Conservation (phyloP, 164 flowering plant genomes). For the Tinospora cordifolia region DNA sequence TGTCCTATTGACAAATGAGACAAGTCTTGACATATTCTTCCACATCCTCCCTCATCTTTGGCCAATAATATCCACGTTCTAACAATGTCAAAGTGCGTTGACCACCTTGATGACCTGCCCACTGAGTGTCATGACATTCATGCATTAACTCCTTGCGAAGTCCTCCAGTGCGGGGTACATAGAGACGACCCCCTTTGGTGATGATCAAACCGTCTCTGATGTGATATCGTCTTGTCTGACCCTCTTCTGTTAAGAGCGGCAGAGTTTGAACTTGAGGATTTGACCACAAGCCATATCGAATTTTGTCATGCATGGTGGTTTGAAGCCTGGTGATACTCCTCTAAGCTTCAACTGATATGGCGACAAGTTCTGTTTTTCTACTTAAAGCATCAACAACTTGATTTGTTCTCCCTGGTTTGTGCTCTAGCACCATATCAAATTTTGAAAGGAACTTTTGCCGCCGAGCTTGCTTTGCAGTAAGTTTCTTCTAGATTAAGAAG, state of each 20-base stretch:
- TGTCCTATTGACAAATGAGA: too few species aligned
- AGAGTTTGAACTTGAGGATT: too few species aligned
- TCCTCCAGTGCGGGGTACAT: too few species aligned
- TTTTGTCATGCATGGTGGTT: slow-evolving; percentile 7
- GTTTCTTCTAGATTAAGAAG: background rate
- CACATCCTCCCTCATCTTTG: too few species aligned
- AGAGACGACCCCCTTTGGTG: too few species aligned
- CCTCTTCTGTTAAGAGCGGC: background rate
- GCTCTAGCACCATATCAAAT: background rate
- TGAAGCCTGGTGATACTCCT: background rate
- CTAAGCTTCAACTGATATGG: background rate
- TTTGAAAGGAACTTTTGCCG: slow-evolving; percentile 2
- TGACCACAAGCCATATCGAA: too few species aligned
- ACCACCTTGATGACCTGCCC: too few species aligned
- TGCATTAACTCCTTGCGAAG: background rate
- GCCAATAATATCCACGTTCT: too few species aligned
- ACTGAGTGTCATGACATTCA: too few species aligned
- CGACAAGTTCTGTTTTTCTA: background rate
- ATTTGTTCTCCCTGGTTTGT: background rate
- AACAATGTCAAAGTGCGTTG: too few species aligned
- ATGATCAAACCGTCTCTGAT: too few species aligned
- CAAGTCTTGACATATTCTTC: too few species aligned
- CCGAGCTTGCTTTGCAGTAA: background rate
- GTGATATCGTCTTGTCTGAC: background rate
- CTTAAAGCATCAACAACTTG: background rate